Evolutionary conservation across 345 rosid species (phyloP).

Genomic region (Cardamine chenopodiifolia): DNA sequence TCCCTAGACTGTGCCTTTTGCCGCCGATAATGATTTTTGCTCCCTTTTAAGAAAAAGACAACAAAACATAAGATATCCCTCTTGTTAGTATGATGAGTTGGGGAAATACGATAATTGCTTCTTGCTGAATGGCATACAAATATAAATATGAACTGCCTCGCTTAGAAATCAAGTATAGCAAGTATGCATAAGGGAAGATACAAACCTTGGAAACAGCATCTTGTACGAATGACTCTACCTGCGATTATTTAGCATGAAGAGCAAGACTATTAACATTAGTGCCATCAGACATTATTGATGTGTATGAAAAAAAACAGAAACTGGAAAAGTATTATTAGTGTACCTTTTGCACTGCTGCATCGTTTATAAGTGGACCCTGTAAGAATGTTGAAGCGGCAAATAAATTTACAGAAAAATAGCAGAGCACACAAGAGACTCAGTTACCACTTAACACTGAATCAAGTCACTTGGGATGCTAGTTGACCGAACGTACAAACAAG

Average conservation of each 20-base stretch:
- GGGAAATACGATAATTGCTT: not conserved
- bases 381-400: constrained; percentile 17
- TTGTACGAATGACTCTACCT: constrained; percentile 85
- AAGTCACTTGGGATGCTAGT: constrained; percentile 22
- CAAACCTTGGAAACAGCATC: constrained; percentile 90
- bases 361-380: constrained; percentile 97
- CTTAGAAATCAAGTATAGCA: constrained; percentile 11
- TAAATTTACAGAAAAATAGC: constrained; percentile 14
- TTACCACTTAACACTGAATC: not conserved
- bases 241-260: constrained; percentile 41
- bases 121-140: not conserved
- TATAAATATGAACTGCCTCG: not conserved
- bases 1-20: constrained; percentile 88
- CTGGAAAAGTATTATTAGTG: constrained; percentile 28
- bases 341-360: constrained; percentile 90
- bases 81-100: not conserved
- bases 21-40: constrained; percentile 93
- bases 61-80: constrained; percentile 21
- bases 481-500: not conserved
- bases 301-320: constrained; percentile 10
- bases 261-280: constrained; percentile 8
- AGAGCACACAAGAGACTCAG: constrained; percentile 2
- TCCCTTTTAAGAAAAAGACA: constrained; percentile 60
- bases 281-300: constrained; percentile 8
- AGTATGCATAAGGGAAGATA: constrained; percentile 23